Conservation (phyloP, 2,329 filamentous ascomycete genomes). For the Coniochaeta pulveracea region DNA sequence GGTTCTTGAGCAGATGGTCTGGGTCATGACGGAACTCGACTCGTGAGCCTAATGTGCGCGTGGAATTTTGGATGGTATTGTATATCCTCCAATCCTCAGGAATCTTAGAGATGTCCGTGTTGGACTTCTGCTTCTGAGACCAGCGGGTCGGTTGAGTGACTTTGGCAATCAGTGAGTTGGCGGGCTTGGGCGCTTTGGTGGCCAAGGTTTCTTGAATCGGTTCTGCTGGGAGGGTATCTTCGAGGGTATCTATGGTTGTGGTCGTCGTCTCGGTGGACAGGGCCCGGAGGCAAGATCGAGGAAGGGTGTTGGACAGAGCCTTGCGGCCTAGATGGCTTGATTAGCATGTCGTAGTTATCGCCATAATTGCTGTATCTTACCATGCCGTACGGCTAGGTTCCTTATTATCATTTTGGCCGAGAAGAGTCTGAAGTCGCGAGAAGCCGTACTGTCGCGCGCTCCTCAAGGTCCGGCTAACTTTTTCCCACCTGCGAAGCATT, state of each 20-base stretch:
- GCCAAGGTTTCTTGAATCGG: slow-evolving; percentile 4
- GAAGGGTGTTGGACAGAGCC: slow-evolving; percentile 33
- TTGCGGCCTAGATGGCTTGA: slow-evolving; percentile 34
- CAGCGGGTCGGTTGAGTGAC: slow-evolving; percentile 1
- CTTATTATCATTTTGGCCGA: slow-evolving; percentile 46
- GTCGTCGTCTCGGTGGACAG: slow-evolving; percentile 22
- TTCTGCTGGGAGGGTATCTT: slow-evolving; percentile 9
- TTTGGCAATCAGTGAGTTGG: neutral
- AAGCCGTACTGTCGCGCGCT: no score
- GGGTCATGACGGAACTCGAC: slow-evolving; percentile 51
- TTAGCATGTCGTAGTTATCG: neutral
- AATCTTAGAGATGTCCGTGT: slow-evolving; percentile 15
- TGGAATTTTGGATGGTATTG: slow-evolving; percentile 30
- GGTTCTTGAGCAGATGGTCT: slow-evolving; percentile 54
- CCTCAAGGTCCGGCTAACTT: no score
- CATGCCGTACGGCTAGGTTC: slow-evolving; percentile 41
- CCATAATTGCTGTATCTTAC: slow-evolving; percentile 23
- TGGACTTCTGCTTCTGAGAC: slow-evolving; percentile 14
- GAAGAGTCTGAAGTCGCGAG: no score
- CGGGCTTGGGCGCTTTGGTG: neutral
- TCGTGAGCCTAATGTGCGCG: slow-evolving; percentile 34
- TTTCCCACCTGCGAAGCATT: no score
- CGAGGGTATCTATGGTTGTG: slow-evolving; percentile 13
- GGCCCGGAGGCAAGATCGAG: slow-evolving; percentile 26
- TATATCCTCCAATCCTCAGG: slow-evolving; percentile 24